phyloP scores from a whole-genome alignment of 2,329 filamentous ascomycete species.

The Gaeumannomyces tritici region DNA sequence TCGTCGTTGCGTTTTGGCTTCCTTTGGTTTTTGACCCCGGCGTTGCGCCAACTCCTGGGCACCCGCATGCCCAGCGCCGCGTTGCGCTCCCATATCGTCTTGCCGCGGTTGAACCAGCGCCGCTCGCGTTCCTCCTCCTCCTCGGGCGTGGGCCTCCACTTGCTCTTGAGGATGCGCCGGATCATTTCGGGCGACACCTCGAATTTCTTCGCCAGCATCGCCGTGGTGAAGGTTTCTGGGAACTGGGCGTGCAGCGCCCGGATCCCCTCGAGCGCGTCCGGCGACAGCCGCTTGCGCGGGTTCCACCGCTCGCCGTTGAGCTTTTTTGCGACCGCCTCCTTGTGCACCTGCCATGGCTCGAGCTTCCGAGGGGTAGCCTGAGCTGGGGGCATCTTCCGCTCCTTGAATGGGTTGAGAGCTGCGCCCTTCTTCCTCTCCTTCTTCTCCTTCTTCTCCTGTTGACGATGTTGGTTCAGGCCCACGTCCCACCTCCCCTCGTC shows the following conservation, averaged over 20 bases:
- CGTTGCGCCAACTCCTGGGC: slow-evolving; percentile 48
- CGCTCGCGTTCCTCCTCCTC: slow-evolving; percentile 48
- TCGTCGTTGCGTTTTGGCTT: not conserved
- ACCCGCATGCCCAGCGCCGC: slow-evolving; percentile 53
- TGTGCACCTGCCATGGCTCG: slow-evolving; percentile 64
- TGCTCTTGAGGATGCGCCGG: slow-evolving; percentile 73
- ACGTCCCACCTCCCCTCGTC: not conserved
- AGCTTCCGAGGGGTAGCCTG: slow-evolving; percentile 6
- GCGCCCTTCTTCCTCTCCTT: slow-evolving; percentile 25
- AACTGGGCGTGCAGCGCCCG: slow-evolving; percentile 70
- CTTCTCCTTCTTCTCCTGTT: slow-evolving; percentile 24
- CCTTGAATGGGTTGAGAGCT: too few species aligned
- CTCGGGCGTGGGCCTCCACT: slow-evolving; percentile 54
- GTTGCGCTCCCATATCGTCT: slow-evolving; percentile 48
- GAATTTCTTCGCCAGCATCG: slow-evolving; percentile 67
- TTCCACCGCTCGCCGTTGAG: slow-evolving; percentile 68
- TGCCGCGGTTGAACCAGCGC: slow-evolving; percentile 53
- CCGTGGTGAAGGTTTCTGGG: slow-evolving; percentile 67
- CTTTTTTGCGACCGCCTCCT: slow-evolving; percentile 64
- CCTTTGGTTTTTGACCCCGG: slow-evolving; percentile 24
- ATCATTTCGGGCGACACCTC: slow-evolving; percentile 81
- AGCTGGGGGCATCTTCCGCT: not conserved
- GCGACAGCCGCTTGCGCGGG: slow-evolving; percentile 78
- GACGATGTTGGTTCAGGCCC: slow-evolving; percentile 18
- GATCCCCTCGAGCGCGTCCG: slow-evolving; percentile 86